phyloP scores from a whole-genome alignment of 192 early-diverging fungal species.

The Coemansia sp. region DNA sequence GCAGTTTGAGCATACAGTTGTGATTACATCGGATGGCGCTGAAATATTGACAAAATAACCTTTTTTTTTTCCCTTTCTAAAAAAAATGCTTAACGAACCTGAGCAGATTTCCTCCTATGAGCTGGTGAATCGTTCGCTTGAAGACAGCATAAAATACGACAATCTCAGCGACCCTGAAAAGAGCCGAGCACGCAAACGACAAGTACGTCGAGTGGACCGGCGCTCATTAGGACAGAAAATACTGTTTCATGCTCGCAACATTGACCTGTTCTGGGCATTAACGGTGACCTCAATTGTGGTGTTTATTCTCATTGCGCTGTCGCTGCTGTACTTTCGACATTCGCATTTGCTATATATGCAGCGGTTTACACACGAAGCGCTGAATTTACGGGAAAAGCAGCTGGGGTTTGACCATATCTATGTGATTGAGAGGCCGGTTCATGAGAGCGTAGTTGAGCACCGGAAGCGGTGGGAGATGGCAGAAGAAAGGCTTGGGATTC shows the following conservation, averaged over 20 bases:
- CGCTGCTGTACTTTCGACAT: constrained; percentile 48
- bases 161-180: constrained; percentile 52
- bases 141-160: constrained; percentile 49
- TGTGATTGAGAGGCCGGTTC: constrained; percentile 38
- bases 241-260: constrained; percentile 14
- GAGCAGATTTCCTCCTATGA: constrained; percentile 46
- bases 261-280: constrained; percentile 51
- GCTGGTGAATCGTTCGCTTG: constrained; percentile 42
- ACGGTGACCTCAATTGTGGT: constrained; percentile 25
- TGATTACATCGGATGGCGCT: constrained; percentile 62
- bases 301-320: constrained; percentile 46
- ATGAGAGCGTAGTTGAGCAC: constrained; percentile 14
- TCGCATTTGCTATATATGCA: constrained; percentile 35
- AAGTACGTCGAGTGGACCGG: constrained; percentile 25
- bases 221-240: constrained; percentile 19
- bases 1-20: constrained; percentile 83
- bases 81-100: constrained; percentile 16
- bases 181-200: constrained; percentile 47
- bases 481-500: constrained; percentile 22
- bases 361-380: constrained; percentile 44
- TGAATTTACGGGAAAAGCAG: constrained; percentile 15
- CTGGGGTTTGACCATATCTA: constrained; percentile 47
- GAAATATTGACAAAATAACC: constrained; percentile 61
- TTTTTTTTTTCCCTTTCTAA: background rate
- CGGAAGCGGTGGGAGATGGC: constrained; percentile 21